Conservation (phyloP, 129 eudicot genomes). For the Lactuca sativa region DNA sequence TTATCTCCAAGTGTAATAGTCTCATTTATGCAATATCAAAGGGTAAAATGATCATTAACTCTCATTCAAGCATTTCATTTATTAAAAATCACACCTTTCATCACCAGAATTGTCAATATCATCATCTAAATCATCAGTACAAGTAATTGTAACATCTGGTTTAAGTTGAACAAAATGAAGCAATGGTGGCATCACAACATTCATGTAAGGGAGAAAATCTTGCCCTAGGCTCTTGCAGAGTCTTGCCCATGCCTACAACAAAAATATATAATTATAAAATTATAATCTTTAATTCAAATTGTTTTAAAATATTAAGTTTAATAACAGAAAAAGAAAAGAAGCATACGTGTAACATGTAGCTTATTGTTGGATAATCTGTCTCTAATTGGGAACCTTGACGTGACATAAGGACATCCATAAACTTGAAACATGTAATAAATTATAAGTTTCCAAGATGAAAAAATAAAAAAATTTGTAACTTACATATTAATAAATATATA, state of each 20-base stretch:
- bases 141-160: conserved; percentile 91
- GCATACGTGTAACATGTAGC: conserved; percentile 95
- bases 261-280: conserved; percentile 12
- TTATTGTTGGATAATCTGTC: conserved; percentile 65
- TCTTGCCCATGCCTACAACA: conserved; percentile 67
- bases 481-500: neutral
- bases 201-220: too few relatives aligned
- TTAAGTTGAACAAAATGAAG: conserved; percentile 94
- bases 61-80: neutral
- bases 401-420: conserved; percentile 96
- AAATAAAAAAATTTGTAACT: too few relatives aligned
- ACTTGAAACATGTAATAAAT: conserved; percentile 42
- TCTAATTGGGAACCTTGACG: conserved; percentile 58
- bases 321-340: neutral
- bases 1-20: conserved; percentile 95
- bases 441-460: conserved; percentile 8
- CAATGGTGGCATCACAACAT: conserved; percentile 93
- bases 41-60: too few relatives aligned
- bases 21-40: conserved; percentile 65
- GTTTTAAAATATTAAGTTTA: neutral
- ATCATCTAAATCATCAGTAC: conserved; percentile 80
- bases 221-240: too few relatives aligned
- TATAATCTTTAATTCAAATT: neutral
- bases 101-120: conserved; percentile 92
- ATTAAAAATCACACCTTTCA: conserved; percentile 56